A percentile compares a stretch with the other conserved stretches of the same genome.
These are phyloP conservation scores for Herpetomonas samuelpessoai DNA, from an alignment of 208 protist species.

Conservation along the genomic window DNA sequence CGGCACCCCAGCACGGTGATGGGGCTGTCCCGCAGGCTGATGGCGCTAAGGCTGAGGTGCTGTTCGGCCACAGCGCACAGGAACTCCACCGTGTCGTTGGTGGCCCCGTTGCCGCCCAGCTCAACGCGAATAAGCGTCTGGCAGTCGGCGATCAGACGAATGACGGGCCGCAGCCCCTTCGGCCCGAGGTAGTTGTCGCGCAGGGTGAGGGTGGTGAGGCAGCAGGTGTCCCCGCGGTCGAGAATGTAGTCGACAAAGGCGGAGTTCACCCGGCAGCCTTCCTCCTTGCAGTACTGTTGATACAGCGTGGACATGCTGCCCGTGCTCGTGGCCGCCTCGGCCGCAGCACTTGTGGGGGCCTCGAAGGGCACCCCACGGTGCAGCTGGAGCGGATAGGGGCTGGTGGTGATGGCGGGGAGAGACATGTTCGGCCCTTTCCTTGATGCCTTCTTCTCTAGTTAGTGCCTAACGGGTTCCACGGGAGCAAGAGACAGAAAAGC, in stretches of 20 bases:
- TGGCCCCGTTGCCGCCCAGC: conserved; percentile 78
- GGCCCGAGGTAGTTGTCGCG: conserved; percentile 87
- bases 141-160: conserved; percentile 78
- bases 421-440: too few relatives aligned
- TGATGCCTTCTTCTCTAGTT: too few relatives aligned
- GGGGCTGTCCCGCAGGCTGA: conserved; percentile 80
- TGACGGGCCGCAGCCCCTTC: conserved; percentile 76
- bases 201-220: conserved; percentile 43
- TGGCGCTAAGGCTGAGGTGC: conserved; percentile 60
- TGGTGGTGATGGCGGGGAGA: too few relatives aligned
- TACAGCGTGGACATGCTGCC: conserved; percentile 65
- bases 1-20: conserved; percentile 77
- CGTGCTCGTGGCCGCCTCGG: conserved; percentile 2
- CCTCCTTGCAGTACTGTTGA: conserved; percentile 69
- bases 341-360: background rate
- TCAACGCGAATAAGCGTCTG: conserved; percentile 76
- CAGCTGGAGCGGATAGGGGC: too few relatives aligned
- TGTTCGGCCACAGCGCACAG: conserved; percentile 64
- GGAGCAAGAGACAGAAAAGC: too few relatives aligned
- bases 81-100: conserved; percentile 63
- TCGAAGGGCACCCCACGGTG: background rate
- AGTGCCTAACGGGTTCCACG: too few relatives aligned
- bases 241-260: conserved; percentile 69
- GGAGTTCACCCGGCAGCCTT: conserved; percentile 77
- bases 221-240: conserved; percentile 26